These are phyloP conservation scores for Aspergillus asperescens DNA, from an alignment of 495 filamentous ascomycete genomes.

Conservation along the genomic window DNA sequence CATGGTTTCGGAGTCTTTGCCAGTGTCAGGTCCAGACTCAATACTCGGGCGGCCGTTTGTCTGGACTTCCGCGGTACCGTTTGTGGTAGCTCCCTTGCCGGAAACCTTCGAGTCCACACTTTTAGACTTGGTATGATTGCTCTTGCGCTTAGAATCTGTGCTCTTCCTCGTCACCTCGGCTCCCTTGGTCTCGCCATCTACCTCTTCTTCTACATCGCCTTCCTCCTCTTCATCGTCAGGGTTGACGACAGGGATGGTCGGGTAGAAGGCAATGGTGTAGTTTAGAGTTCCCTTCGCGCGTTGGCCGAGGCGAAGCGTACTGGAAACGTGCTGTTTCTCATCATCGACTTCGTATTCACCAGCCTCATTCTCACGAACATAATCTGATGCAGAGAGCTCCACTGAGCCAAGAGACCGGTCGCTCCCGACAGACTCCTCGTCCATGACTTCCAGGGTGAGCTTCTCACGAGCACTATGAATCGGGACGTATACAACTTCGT, in stretches of 20 bases:
- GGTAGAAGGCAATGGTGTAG: conserved; percentile 87
- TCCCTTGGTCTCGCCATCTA: conserved; percentile 30
- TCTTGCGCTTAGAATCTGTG: conserved; percentile 28
- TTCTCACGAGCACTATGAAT: conserved; percentile 83
- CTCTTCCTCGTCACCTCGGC: conserved; percentile 33
- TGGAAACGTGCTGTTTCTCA: conserved; percentile 57
- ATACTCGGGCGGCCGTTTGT: conserved; percentile 34
- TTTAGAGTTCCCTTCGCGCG: conserved; percentile 75
- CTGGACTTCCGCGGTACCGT: conserved; percentile 23
- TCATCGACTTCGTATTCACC: conserved; percentile 82
- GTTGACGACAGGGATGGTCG: conserved; percentile 78
- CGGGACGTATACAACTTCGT: conserved; percentile 92
- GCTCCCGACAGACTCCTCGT: conserved; percentile 80
- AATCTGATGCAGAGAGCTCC: conserved; percentile 72
- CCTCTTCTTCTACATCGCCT: conserved; percentile 44
- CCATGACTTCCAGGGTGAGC: conserved; percentile 89
- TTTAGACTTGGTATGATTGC: conserved; percentile 30
- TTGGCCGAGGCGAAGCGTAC: conserved; percentile 60
- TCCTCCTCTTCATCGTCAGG: conserved; percentile 83
- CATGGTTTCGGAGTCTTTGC: conserved; percentile 34
- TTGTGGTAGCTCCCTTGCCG: conserved; percentile 9
- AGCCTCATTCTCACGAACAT: conserved; percentile 66
- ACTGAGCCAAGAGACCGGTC: conserved; percentile 79
- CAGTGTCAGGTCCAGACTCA: conserved; percentile 31
- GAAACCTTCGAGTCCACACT: conserved; percentile 18